phyloP scores from a whole-genome alignment of 1,139 yeast genomes.

The Saccharomyces hybrid region DNA sequence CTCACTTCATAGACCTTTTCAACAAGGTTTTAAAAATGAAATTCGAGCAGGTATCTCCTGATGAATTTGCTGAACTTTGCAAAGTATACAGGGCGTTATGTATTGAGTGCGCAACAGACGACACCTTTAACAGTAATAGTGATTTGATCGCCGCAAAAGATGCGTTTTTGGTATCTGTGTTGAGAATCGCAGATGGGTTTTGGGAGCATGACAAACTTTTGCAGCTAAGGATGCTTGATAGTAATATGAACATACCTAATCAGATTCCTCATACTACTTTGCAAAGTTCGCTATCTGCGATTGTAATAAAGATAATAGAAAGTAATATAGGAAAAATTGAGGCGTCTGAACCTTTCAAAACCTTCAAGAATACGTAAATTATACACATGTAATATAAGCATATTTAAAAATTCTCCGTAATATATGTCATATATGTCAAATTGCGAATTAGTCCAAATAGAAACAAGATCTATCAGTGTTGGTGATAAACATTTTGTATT shows the following conservation, averaged over 20 bases:
- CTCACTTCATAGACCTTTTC: conserved; percentile 10
- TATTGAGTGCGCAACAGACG: not conserved
- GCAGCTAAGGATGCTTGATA: not conserved
- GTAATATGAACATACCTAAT: not conserved
- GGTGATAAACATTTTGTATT: not conserved
- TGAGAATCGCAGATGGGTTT: not conserved
- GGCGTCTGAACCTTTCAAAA: not conserved
- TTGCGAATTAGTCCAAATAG: not conserved
- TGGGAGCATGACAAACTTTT: not conserved
- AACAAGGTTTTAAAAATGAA: conserved; percentile 11
- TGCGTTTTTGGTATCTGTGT: not conserved
- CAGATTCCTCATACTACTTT: not conserved
- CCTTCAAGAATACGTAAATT: not conserved
- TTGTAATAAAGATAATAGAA: not conserved
- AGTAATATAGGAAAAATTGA: not conserved
- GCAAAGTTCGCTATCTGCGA: not conserved
- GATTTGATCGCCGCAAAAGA: not conserved
- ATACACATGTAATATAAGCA: not conserved
- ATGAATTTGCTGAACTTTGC: conserved; percentile 16
- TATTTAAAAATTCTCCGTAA: not conserved
- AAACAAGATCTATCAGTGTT: not conserved
- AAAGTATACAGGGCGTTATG: conserved; percentile 12
- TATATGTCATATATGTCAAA: not conserved
- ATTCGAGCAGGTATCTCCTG: conserved; percentile 13
- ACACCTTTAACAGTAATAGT: not conserved